Evolutionary conservation across 257 asterid species (phyloP).

Genomic region (Cinchona pubescens): DNA sequence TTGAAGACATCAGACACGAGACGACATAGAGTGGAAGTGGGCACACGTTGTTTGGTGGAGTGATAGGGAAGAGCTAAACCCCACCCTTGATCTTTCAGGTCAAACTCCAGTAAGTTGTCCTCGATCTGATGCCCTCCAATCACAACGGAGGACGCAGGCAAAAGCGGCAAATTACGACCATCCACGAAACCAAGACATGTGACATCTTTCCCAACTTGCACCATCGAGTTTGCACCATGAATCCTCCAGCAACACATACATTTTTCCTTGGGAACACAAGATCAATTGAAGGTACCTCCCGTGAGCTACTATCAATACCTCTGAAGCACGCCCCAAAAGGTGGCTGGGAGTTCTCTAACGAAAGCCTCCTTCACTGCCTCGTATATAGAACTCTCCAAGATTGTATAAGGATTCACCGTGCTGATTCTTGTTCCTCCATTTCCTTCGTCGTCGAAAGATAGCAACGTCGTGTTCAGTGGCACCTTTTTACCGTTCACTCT

Average conservation of each 20-base stretch:
- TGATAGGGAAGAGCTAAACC: neutral
- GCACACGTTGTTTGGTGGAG: neutral
- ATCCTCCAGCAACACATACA: constrained; percentile 34
- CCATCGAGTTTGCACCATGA: constrained; percentile 40
- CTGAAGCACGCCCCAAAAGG: constrained; percentile 27
- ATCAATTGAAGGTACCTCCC: constrained; percentile 21
- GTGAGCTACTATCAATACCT: neutral
- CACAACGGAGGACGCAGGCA: constrained; percentile 16
- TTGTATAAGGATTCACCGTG: constrained; percentile 18
- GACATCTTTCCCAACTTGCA: constrained; percentile 21
- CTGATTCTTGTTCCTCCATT: constrained; percentile 24
- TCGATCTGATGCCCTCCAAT: no score
- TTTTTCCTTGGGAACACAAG: constrained; percentile 20
- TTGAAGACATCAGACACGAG: neutral
- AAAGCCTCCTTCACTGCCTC: constrained; percentile 14
- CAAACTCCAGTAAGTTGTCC: constrained; percentile 18
- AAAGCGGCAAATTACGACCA: neutral
- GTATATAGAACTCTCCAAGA: constrained; percentile 15
- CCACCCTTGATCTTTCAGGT: constrained; percentile 10
- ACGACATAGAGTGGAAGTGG: no score
- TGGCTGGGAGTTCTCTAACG: neutral
- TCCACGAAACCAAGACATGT: constrained; percentile 24
- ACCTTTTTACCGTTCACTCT: constrained; percentile 16
- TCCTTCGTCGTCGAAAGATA: constrained; percentile 12
- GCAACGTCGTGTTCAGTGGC: constrained; percentile 6